Percentiles rank a stretch among this genome's conserved stretches.
phyloP scores from a whole-genome alignment of 768 basidiomycete species.

The Pleurotus sapidus region DNA sequence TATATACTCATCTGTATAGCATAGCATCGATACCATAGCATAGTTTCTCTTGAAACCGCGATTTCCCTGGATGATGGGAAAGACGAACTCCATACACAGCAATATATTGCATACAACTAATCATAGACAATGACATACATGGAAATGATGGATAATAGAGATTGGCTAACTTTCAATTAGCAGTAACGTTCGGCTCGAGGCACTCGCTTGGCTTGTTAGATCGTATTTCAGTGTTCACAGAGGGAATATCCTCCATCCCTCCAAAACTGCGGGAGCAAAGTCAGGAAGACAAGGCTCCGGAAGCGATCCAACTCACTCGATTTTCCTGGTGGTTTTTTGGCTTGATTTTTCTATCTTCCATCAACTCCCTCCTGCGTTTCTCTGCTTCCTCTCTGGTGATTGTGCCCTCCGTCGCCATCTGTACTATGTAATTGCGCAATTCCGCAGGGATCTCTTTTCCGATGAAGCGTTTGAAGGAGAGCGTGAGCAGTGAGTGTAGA shows the following conservation, averaged over 20 bases:
- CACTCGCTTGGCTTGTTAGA: too few species aligned
- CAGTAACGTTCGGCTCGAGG: too few species aligned
- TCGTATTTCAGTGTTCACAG: not conserved
- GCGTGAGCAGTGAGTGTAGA: not conserved
- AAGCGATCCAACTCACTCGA: not conserved
- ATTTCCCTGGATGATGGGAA: too few species aligned
- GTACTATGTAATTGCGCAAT: not conserved
- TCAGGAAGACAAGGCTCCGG: not conserved
- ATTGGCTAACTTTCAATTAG: too few species aligned
- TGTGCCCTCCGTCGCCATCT: not conserved
- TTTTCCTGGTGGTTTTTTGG: not conserved
- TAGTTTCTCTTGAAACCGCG: too few species aligned
- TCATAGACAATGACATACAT: too few species aligned
- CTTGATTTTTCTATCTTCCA: not conserved
- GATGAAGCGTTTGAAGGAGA: not conserved
- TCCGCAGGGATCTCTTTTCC: not conserved
- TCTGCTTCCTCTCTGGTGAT: constrained; percentile 2
- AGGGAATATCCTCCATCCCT: not conserved
- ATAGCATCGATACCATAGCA: too few species aligned
- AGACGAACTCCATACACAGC: too few species aligned
- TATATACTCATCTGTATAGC: too few species aligned
- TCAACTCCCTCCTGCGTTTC: not conserved
- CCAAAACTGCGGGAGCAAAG: not conserved
- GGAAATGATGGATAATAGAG: too few species aligned
- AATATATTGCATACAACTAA: too few species aligned